A percentile compares a stretch with the other conserved stretches of the same genome.
phyloP scores from a whole-genome alignment of 2,329 filamentous ascomycete species.

The Rhynchosporium agropyri region DNA sequence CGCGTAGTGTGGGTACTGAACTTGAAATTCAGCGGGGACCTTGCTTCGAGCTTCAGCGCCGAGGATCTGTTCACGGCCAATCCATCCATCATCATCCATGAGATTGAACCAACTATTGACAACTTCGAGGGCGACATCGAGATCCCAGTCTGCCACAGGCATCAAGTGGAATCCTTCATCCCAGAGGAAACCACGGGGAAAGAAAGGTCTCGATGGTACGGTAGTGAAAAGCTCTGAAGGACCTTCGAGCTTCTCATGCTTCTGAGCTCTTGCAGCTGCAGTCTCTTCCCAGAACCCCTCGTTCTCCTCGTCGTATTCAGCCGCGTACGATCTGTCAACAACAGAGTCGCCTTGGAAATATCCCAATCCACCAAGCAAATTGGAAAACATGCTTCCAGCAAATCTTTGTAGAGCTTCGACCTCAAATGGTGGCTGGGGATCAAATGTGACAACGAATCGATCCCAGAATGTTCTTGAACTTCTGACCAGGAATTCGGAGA shows the following conservation, averaged over 20 bases:
- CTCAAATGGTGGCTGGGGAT: conserved; percentile 75
- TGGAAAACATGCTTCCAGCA: conserved; percentile 89
- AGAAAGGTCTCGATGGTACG: conserved; percentile 92
- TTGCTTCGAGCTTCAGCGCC: conserved; percentile 91
- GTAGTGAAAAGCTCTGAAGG: conserved; percentile 89
- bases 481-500: conserved; percentile 70
- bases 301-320: conserved; percentile 91
- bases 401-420: conserved; percentile 75
- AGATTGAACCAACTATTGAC: conserved; percentile 94
- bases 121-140: conserved; percentile 83
- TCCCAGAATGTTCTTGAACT: conserved; percentile 70
- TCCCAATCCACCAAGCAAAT: conserved; percentile 89
- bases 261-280: conserved; percentile 73
- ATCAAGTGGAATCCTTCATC: conserved; percentile 96
- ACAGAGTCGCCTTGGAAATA: conserved; percentile 91
- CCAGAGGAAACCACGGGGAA: conserved; percentile 95
- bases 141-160: conserved; percentile 91
- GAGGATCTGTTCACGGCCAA: conserved; percentile 92
- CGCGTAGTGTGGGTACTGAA: conserved; percentile 95
- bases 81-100: conserved; percentile 98
- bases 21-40: conserved; percentile 88
- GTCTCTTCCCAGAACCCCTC: conserved; percentile 96
- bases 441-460: conserved; percentile 73
- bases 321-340: conserved; percentile 87
- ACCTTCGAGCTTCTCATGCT: conserved; percentile 71